phyloP scores from a whole-genome alignment of 2,329 filamentous ascomycete species.

The Tricladium varicosporioides region DNA sequence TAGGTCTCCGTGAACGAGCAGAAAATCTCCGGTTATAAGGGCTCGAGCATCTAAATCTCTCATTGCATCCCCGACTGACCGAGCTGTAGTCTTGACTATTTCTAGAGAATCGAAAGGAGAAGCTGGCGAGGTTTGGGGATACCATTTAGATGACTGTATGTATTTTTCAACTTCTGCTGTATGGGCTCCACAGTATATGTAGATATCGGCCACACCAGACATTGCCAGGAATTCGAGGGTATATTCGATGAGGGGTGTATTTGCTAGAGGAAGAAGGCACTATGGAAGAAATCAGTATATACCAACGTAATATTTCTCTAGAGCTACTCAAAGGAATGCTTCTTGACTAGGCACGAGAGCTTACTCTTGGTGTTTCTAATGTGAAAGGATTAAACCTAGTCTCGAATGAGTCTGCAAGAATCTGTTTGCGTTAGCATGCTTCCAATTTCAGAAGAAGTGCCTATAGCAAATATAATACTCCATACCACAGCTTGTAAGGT shows the following conservation, averaged over 20 bases:
- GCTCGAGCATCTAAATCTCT: slow-evolving; percentile 86
- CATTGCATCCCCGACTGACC: slow-evolving; percentile 90
- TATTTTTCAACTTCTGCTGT: slow-evolving; percentile 85
- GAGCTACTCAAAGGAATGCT: no score
- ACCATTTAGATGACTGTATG: slow-evolving; percentile 77
- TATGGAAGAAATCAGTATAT: slow-evolving; percentile 37
- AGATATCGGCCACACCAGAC: slow-evolving; percentile 92
- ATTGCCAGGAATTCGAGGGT: slow-evolving; percentile 94
- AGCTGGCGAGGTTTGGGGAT: slow-evolving; percentile 61
- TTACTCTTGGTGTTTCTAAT: slow-evolving; percentile 80
- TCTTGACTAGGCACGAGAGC: slow-evolving; percentile 22
- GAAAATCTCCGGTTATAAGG: slow-evolving; percentile 84
- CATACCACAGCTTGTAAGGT: slow-evolving; percentile 37
- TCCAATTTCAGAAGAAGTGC: background rate
- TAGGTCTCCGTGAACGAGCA: slow-evolving; percentile 89
- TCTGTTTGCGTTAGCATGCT: slow-evolving; percentile 45
- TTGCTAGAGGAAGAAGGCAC: slow-evolving; percentile 91
- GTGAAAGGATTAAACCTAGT: slow-evolving; percentile 89
- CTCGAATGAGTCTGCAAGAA: slow-evolving; percentile 93
- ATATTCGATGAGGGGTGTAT: slow-evolving; percentile 94
- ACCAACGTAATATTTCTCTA: background rate
- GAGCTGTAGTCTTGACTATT: slow-evolving; percentile 80
- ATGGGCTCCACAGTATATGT: slow-evolving; percentile 86
- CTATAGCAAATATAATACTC: background rate
- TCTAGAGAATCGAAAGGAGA: slow-evolving; percentile 76